These are phyloP conservation scores for Heliamphora exappendiculata DNA, from an alignment of 148 eudicot species.

Conservation along the genomic window DNA sequence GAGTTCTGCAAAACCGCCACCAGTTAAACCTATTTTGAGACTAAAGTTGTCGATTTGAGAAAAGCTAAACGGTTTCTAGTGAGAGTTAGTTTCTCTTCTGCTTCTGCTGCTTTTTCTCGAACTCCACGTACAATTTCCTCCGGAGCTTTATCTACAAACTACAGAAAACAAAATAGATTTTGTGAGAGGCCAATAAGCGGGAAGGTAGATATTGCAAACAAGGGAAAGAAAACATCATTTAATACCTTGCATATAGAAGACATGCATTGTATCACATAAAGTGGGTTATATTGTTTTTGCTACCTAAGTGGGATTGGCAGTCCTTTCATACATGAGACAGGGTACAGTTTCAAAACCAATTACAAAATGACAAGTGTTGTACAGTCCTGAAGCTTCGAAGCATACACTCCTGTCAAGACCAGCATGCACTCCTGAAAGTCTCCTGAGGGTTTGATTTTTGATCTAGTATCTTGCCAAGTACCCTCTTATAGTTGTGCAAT, in stretches of 20 bases:
- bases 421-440: background rate
- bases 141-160: conserved; percentile 96
- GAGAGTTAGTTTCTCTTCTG: conserved; percentile 76
- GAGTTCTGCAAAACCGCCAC: background rate
- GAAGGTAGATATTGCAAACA: background rate
- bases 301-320: background rate
- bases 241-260: background rate
- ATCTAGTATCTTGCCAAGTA: background rate
- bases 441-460: background rate
- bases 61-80: conserved; percentile 71
- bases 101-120: conserved; percentile 75
- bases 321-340: background rate
- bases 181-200: background rate
- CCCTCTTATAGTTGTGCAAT: background rate
- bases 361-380: background rate
- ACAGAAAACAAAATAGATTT: conserved; percentile 12
- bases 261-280: background rate
- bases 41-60: conserved; percentile 61
- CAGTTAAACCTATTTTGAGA: conserved; percentile 24
- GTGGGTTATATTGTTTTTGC: background rate
- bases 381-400: conserved; percentile 9
- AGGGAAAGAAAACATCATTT: background rate
- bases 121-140: conserved; percentile 64
- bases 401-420: background rate
- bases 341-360: background rate